These are phyloP conservation scores for Beta macrorhiza DNA, from an alignment of 179 eudicot genomes.

Conservation along the genomic window DNA sequence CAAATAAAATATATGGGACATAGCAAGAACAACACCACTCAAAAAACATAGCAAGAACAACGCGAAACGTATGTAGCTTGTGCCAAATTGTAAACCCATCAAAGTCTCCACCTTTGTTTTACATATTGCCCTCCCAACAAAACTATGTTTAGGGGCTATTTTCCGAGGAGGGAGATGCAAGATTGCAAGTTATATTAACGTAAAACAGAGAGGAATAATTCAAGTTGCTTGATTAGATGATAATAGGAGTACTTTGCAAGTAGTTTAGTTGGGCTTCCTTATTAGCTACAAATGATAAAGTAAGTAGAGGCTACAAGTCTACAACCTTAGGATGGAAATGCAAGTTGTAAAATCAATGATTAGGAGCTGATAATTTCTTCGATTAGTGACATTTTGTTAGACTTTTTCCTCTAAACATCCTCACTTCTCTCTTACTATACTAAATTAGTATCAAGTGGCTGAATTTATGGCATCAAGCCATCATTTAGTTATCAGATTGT, in stretches of 20 bases:
- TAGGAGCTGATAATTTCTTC: slow-evolving; percentile 4
- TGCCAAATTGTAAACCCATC: no score
- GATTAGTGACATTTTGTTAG: not conserved
- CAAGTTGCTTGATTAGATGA: slow-evolving; percentile 17
- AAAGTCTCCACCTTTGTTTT: no score
- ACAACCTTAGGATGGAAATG: no score
- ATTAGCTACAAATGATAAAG: slow-evolving; percentile 3
- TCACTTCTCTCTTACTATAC: not conserved
- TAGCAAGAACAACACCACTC: no score
- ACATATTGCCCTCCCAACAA: no score
- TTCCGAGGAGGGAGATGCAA: not conserved
- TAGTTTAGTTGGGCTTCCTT: slow-evolving; percentile 15
- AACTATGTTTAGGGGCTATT: not conserved
- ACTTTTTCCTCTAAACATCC: not conserved
- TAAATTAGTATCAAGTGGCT: slow-evolving; percentile 14
- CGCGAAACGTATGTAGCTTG: no score
- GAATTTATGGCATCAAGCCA: slow-evolving; percentile 3
- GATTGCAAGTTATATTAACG: slow-evolving; percentile 20
- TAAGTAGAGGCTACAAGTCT: not conserved
- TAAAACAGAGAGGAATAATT: slow-evolving; percentile 12
- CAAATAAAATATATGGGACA: no score
- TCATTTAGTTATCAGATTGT: slow-evolving; percentile 2
- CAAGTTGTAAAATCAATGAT: slow-evolving; percentile 29
- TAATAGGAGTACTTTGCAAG: slow-evolving; percentile 12
- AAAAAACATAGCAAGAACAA: no score